Evolutionary conservation across 495 filamentous ascomycete species (phyloP).

Genomic region (Aspergillus affinis): DNA sequence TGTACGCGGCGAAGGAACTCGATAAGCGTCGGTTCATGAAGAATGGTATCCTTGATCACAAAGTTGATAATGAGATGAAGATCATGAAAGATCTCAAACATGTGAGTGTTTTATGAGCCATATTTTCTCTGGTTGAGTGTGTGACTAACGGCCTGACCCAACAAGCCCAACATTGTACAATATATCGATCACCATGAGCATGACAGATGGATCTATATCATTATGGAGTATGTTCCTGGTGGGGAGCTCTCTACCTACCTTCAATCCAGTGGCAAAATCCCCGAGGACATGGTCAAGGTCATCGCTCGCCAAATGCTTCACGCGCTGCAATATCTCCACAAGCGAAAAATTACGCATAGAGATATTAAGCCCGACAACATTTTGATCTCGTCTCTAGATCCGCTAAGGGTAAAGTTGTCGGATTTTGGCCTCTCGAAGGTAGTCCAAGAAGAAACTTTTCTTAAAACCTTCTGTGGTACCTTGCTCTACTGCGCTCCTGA

Average conservation of each 20-base stretch:
- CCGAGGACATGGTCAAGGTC: slow-evolving; percentile 63
- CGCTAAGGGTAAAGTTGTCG: slow-evolving; percentile 83
- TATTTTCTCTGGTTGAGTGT: not conserved
- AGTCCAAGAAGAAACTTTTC: slow-evolving; percentile 82
- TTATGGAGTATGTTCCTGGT: slow-evolving; percentile 89
- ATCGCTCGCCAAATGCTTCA: slow-evolving; percentile 77
- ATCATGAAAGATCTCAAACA: slow-evolving; percentile 86
- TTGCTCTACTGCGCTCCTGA: slow-evolving; percentile 95
- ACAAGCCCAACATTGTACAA: slow-evolving; percentile 82
- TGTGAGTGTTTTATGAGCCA: slow-evolving; percentile 49
- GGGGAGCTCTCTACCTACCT: slow-evolving; percentile 83
- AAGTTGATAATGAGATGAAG: slow-evolving; percentile 90
- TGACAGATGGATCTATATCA: slow-evolving; percentile 77
- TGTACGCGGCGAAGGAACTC: slow-evolving; percentile 87
- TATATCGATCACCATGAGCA: slow-evolving; percentile 84
- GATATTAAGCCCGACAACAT: slow-evolving; percentile 99
- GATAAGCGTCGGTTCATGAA: slow-evolving; percentile 88
- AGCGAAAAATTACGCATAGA: slow-evolving; percentile 84
- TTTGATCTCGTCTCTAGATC: slow-evolving; percentile 68
- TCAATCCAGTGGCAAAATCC: slow-evolving; percentile 54
- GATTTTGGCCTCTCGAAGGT: slow-evolving; percentile 97
- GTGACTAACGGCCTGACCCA: slow-evolving; percentile 11
- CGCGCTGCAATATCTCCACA: slow-evolving; percentile 84
- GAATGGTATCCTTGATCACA: slow-evolving; percentile 77
- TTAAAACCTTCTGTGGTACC: slow-evolving; percentile 95